phyloP scores from a whole-genome alignment of 441 rosid genomes.

The Bruguiera hainesii region DNA sequence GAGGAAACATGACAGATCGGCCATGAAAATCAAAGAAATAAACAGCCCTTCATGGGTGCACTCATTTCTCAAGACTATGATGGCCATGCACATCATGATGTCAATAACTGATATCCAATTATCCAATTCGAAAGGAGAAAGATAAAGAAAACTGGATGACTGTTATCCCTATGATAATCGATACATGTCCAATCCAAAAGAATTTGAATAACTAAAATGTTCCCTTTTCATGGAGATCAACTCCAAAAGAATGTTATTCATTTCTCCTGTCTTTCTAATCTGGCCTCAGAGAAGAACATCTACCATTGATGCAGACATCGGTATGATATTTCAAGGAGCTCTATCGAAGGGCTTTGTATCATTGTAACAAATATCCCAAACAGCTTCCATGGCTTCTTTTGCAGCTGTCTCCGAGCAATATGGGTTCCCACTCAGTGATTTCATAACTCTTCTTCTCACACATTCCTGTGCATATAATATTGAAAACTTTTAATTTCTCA shows the following conservation, averaged over 20 bases:
- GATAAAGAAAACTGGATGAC: not conserved
- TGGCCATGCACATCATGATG: not conserved
- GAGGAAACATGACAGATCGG: too few relatives aligned
- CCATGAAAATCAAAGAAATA: not conserved
- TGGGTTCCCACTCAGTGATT: conserved; percentile 60
- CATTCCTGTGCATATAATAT: conserved; percentile 57
- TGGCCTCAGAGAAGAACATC: not conserved
- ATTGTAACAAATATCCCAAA: conserved; percentile 92
- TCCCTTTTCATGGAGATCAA: not conserved
- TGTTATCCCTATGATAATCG: not conserved
- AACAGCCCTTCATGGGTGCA: not conserved
- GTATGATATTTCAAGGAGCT: conserved; percentile 58
- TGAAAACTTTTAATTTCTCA: conserved; percentile 11
- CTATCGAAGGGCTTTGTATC: conserved; percentile 93
- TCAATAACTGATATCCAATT: not conserved
- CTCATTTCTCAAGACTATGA: not conserved
- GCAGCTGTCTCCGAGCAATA: conserved; percentile 79
- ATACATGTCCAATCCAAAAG: not conserved
- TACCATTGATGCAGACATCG: not conserved
- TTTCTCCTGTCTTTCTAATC: not conserved
- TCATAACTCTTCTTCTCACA: conserved; percentile 83
- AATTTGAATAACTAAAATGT: not conserved
- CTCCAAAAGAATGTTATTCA: not conserved
- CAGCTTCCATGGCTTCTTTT: conserved; percentile 88
- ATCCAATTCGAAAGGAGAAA: not conserved